Percentiles rank a stretch among this genome's conserved stretches.
Conservation (phyloP, 805 yeast genomes). For the Starmerella bombicola region DNA sequence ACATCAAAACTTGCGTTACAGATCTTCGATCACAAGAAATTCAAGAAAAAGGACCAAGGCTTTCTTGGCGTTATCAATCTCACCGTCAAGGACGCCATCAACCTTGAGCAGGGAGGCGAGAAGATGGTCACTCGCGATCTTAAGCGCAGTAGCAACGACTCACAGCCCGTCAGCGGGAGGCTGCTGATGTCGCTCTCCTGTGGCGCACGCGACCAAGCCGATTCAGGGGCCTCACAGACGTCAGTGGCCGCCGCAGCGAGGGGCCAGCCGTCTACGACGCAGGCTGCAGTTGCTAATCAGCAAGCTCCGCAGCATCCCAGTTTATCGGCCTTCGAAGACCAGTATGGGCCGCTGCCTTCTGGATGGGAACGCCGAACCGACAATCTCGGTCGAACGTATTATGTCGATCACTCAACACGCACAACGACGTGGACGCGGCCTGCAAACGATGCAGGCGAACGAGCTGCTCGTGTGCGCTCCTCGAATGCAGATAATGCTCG, state of each 20-base stretch:
- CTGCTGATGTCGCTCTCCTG: constrained; percentile 29
- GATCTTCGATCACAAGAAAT: constrained; percentile 93
- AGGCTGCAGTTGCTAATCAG: constrained; percentile 1
- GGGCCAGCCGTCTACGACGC: constrained; percentile 3
- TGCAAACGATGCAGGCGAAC: constrained; percentile 60
- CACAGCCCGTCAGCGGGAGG: constrained; percentile 85
- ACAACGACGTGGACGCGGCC: constrained; percentile 99
- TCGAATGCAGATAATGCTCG: constrained; percentile 75
- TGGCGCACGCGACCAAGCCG: background rate
- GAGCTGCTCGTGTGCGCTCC: constrained; percentile 45
- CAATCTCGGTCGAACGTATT: constrained; percentile 91
- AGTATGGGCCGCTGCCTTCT: constrained; percentile 87
- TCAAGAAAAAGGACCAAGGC: constrained; percentile 97
- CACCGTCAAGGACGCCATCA: constrained; percentile 77
- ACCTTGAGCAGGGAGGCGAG: constrained; percentile 33
- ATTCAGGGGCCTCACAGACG: background rate
- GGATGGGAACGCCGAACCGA: constrained; percentile 99
- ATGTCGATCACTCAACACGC: constrained; percentile 94
- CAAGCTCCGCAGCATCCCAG: background rate
- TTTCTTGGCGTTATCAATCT: constrained; percentile 92
- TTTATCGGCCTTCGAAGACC: constrained; percentile 85
- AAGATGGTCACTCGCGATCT: constrained; percentile 89
- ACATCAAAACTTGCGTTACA: constrained; percentile 73
- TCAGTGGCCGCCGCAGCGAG: constrained; percentile 1
- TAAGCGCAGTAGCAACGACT: constrained; percentile 73